Base-by-base conservation (phyloP, 2,329 filamentous ascomycete genomes). In the Alternaria triticina region DNA sequence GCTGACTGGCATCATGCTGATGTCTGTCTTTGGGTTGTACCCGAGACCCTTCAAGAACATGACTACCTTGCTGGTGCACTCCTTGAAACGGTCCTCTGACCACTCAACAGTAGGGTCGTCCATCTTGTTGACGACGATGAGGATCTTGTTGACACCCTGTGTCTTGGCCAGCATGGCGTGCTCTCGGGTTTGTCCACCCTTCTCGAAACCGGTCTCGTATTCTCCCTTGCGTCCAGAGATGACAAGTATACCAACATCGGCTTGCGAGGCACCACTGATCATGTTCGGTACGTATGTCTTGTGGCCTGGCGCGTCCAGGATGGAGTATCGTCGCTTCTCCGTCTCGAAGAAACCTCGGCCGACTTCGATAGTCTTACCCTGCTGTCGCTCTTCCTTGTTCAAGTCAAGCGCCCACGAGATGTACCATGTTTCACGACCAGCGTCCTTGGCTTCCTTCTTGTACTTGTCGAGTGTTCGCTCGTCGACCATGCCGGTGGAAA, bases 241-340 rank as follows among this genome's bases (percentile, higher is more conserved):
- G 78, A 99, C 96, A 50, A 99, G 87, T 73, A 97, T 93, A 79
- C 96, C 96, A 30, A 99, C 76, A 57, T 80, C 79, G 28, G 79
- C 79, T 52, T 80, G 79, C 12, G 77, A 94, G 30, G 94, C 94
- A 79, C 94, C 94, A 72, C 95, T 94, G 77, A 99, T 97, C 96
- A 99, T 99, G 86, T 91, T 96, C 51, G 96, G 95, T 17, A 99
- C 96, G 72, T 96, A 99, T 3, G 92, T 97, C 86, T 98, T 98
- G 87, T 99, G 95, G 17, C 95, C 96, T 11, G 96, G 96, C 0
- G 96, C 96, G 81, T 99, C 96, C 52, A 99, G 87, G 69, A 99
- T 97, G 75, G 93, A 96, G 88, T 99, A 99, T 75, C 93, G 87
- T 70, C 96, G 91, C 85, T 96, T 97, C 65, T 98, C 93, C 4